Base-by-base conservation (phyloP, 139 green algal species). In the Coelastrella sp. region DNA sequence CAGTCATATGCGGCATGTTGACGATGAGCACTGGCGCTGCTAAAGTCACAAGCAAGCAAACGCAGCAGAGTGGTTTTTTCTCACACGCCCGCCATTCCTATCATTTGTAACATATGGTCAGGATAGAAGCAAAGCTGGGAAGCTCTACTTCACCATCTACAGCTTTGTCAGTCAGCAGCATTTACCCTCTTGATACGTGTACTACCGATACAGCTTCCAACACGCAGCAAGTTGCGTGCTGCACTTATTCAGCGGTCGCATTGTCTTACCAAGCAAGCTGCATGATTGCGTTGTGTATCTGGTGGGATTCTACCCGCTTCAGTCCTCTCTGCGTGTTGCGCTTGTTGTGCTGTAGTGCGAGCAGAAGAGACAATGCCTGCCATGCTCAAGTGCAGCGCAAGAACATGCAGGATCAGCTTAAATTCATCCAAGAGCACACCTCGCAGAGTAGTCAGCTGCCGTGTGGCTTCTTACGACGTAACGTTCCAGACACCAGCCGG, bases 281-380 rank as follows among this genome's bases (percentile, higher is more conserved):
- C 53, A 27, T 34, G 17, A 27, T 21, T 64, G 53, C 21, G 11
- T 9, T n/a, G 19, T 64, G 19, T 64, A 27, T 64, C 53, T 64
- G 27, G 53, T 27, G 6, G 11, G 1, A 9, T 3, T 1, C 7
- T 27, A 27, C 21, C 53, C 53, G 7, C 11, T 32, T 32, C 53
- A 64, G 7, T n/a, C 19, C 6, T 64, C 15, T 13, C 45, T 23
- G 45, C 45, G 15, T 13, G 15, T 13, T 57, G 11, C 15, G 11
- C 45, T 57, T 9, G 11, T 57, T 13, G 45, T 57, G 11, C 11
- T 13, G 11, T 1, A 32, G 53, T 19, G n/a, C n/a, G n/a, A n/a
- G n/a, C n/a, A n/a, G n/a, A n/a, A n/a, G n/a, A n/a, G n/a, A 76
- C 8, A 48, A 79, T 79, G 71, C 62, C 71, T 63, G 71, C 71